Base-by-base conservation (phyloP, 139 green algal species). In the Coelastrella sp. region DNA sequence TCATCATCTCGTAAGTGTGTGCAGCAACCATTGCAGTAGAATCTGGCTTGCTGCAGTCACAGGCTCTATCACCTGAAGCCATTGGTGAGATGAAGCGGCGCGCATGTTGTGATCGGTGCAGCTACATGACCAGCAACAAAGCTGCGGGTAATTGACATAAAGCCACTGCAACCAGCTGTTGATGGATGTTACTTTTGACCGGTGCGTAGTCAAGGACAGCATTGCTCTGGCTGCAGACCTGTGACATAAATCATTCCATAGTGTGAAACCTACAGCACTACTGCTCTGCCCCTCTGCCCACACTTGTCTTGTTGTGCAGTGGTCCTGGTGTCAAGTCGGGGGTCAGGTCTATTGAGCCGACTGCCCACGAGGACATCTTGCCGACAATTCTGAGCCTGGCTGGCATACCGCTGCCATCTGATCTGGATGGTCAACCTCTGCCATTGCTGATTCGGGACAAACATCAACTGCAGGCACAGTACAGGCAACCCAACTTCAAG, bases 341-440 rank as follows among this genome's bases (percentile, higher is more conserved):
- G 24, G 25, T n/a, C 49, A 65, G 70, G 17, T 27, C 24, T 24
- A 22, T 9, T 56, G 4, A 15, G n/a, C 22, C 35, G 3, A 60
- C 84, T 57, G 68, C 35, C 7, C 35, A 63, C 20, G 78, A 84
- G 14, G 78, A 84, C 78, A 84, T 84, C 78, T 8, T 84, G 12
- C 78, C 78, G 10, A 84, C 78, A n/a, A 61, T 84, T 22, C 56
- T 84, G 24, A 66, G 11, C 12, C 78, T 84, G 27, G 78, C 76
- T 68, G 87, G 75, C 76, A 57, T 90, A 10, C 24, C 74, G 1
- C 7, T 86, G 61, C 87, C 87, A 11, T 8, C 4, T 15, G 27
- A 86, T 65, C 12, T 90, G 60, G 61, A 86, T 81, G 87, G 87
- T 35, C 20, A 79, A 78, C 76, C 87, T 8, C 60, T 78, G 20